phyloP scores from a whole-genome alignment of 352 stramenopile genomes.

The Phytophthora podocarpi region DNA sequence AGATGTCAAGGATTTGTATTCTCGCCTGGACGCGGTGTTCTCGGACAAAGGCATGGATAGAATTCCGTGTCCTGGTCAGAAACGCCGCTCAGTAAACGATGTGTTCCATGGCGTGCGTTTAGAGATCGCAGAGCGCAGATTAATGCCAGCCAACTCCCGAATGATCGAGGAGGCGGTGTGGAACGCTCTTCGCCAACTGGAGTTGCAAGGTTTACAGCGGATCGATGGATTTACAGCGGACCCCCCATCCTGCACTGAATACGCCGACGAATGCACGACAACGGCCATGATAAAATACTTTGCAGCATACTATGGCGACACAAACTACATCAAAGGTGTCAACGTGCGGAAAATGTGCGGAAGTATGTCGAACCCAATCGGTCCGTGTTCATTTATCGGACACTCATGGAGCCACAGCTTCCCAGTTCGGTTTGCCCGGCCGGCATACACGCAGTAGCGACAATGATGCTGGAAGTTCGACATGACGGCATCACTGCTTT shows the following conservation, averaged over 20 bases:
- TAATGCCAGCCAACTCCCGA: not conserved
- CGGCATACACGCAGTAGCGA: too few species aligned
- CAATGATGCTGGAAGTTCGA: too few species aligned
- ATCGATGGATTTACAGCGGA: not conserved
- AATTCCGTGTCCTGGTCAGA: conserved; percentile 3
- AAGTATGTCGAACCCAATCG: not conserved
- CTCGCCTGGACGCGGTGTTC: not conserved
- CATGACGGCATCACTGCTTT: too few species aligned
- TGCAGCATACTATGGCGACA: not conserved
- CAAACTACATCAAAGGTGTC: not conserved
- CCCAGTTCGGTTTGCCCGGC: too few species aligned
- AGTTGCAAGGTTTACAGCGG: conserved; percentile 3
- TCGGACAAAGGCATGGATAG: not conserved
- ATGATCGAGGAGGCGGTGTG: conserved; percentile 1
- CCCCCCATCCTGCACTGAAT: not conserved
- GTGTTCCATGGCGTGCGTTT: not conserved
- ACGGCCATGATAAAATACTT: not conserved
- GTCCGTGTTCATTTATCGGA: not conserved
- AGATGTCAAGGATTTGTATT: not conserved
- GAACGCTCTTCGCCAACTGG: not conserved
- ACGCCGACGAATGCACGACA: not conserved
- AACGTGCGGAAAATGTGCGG: not conserved
- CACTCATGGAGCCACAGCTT: too few species aligned
- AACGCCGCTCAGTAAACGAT: not conserved
- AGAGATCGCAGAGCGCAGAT: not conserved